Evolutionary conservation across 345 rosid genomes (phyloP).

Genomic region (Eutrema japonicum): DNA sequence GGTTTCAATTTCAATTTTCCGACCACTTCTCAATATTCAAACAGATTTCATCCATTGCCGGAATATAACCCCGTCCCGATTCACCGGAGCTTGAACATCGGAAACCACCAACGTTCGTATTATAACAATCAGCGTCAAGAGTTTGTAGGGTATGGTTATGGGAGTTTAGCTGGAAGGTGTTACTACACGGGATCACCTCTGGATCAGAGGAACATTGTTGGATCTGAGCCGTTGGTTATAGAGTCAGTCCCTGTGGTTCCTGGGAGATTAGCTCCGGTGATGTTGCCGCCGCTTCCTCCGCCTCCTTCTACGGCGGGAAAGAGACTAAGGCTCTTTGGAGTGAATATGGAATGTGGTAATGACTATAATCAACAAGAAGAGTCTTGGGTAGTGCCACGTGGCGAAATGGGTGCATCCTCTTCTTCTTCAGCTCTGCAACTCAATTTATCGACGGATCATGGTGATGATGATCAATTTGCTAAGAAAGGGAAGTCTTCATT

Average conservation of each 20-base stretch:
- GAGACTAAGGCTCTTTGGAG: slow-evolving; percentile 88
- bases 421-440: slow-evolving; percentile 38
- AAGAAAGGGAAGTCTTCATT: slow-evolving; percentile 50
- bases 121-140: slow-evolving; percentile 44
- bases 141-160: slow-evolving; percentile 47
- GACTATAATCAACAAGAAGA: slow-evolving; percentile 34
- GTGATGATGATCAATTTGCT: slow-evolving; percentile 42
- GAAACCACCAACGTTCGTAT: slow-evolving; percentile 42
- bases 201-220: slow-evolving; percentile 42
- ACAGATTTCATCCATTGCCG: slow-evolving; percentile 52
- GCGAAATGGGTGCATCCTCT: slow-evolving; percentile 44
- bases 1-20: slow-evolving; percentile 48
- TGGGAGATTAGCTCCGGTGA: slow-evolving; percentile 37
- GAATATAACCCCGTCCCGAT: slow-evolving; percentile 35
- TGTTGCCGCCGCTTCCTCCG: slow-evolving; percentile 38
- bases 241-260: slow-evolving; percentile 64
- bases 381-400: slow-evolving; percentile 36
- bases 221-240: slow-evolving; percentile 54
- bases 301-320: slow-evolving; percentile 57
- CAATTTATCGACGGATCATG: slow-evolving; percentile 28
- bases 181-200: slow-evolving; percentile 56
- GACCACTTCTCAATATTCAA: slow-evolving; percentile 49
- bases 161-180: slow-evolving; percentile 45
- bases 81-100: slow-evolving; percentile 39
- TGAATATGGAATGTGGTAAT: slow-evolving; percentile 80